Conservation (phyloP, 2,329 filamentous ascomycete genomes). For the Zasmidium cellare region DNA sequence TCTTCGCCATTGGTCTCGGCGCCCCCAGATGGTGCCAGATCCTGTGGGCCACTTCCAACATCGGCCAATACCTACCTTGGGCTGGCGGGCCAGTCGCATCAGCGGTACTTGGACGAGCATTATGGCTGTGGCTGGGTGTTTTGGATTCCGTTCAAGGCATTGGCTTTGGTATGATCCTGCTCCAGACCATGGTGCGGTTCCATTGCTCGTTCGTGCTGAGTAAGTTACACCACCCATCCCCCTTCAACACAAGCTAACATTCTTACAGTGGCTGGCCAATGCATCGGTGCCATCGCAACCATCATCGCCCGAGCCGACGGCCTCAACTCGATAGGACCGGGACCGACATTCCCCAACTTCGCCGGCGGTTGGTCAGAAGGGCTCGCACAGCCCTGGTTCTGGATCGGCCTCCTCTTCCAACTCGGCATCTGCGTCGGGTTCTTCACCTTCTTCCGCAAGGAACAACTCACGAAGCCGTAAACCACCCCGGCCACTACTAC, state of each 20-base stretch:
- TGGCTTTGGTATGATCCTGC: conserved; percentile 67
- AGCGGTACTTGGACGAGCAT: conserved; percentile 56
- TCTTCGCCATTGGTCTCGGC: conserved; percentile 66
- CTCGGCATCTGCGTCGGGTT: conserved; percentile 59
- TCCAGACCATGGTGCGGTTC: conserved; percentile 60
- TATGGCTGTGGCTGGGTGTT: conserved; percentile 69
- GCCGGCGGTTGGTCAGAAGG: conserved; percentile 49
- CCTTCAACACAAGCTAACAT: not conserved
- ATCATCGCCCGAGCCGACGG: conserved; percentile 62
- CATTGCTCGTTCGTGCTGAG: conserved; percentile 63
- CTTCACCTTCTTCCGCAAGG: conserved; percentile 58
- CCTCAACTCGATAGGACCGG: conserved; percentile 62
- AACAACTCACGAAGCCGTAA: conserved; percentile 57
- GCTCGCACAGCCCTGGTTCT: conserved; percentile 58
- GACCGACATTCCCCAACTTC: conserved; percentile 63
- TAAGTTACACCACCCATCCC: not conserved
- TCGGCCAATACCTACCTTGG: conserved; percentile 65
- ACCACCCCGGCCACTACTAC: too few relatives aligned
- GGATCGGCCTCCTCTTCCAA: conserved; percentile 60
- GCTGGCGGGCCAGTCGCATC: conserved; percentile 55
- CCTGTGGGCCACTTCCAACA: conserved; percentile 63
- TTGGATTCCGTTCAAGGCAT: conserved; percentile 66
- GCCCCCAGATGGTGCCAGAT: conserved; percentile 69
- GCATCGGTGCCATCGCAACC: conserved; percentile 62
- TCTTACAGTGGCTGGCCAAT: conserved; percentile 53